phyloP scores from a whole-genome alignment of 306 rosid genomes.

The Prunus mume region DNA sequence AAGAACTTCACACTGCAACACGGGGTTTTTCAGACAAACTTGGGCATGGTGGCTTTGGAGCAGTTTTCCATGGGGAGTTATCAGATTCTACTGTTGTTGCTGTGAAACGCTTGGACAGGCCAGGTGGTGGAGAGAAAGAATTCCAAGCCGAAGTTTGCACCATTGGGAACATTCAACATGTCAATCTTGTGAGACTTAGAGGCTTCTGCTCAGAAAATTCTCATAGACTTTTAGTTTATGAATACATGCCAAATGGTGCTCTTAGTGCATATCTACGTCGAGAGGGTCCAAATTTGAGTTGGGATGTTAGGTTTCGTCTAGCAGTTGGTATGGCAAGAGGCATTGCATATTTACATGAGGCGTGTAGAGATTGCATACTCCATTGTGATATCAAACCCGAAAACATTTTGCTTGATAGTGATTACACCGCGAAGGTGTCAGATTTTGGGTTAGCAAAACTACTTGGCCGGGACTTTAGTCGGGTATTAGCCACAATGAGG shows the following conservation, averaged over 20 bases:
- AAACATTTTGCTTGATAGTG: slow-evolving; percentile 61
- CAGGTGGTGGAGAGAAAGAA: slow-evolving; percentile 82
- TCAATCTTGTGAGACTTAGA: slow-evolving; percentile 75
- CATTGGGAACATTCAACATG: slow-evolving; percentile 81
- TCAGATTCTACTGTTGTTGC: slow-evolving; percentile 60
- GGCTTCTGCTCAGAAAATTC: slow-evolving; percentile 86
- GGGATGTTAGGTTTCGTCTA: slow-evolving; percentile 66
- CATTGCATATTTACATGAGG: slow-evolving; percentile 77
- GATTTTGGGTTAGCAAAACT: slow-evolving; percentile 87
- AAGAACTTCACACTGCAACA: slow-evolving; percentile 70
- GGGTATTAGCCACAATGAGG: slow-evolving; percentile 78
- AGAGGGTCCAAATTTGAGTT: slow-evolving; percentile 65
- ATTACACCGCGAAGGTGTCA: slow-evolving; percentile 65
- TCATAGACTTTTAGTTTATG: slow-evolving; percentile 77
- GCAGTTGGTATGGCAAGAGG: slow-evolving; percentile 84
- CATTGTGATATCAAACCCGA: slow-evolving; percentile 94
- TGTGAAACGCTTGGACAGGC: slow-evolving; percentile 83
- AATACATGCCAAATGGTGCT: slow-evolving; percentile 77
- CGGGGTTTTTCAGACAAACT: slow-evolving; percentile 66
- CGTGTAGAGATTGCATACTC: slow-evolving; percentile 68
- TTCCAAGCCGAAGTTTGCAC: slow-evolving; percentile 85
- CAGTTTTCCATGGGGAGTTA: slow-evolving; percentile 71
- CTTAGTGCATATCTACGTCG: slow-evolving; percentile 62
- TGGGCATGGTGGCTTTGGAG: slow-evolving; percentile 90
- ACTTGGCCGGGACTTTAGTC: slow-evolving; percentile 66